Conservation (phyloP, 129 eudicot genomes). For the Silybum marianum region DNA sequence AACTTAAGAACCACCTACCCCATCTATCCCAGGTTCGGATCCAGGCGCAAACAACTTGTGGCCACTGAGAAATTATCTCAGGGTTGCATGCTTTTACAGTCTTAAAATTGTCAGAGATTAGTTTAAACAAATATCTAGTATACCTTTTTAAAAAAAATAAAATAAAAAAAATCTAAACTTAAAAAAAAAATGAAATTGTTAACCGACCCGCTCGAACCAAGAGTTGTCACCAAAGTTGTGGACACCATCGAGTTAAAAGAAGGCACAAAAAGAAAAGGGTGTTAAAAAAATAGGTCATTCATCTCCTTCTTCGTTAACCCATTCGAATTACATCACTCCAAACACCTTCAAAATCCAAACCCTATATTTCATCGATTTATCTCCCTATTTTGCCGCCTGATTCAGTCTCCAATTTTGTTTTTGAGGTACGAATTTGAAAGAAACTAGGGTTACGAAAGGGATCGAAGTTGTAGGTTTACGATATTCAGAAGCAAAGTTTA, state of each 20-base stretch:
- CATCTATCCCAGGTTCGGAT: too few relatives aligned
- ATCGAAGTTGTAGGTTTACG: slow-evolving; percentile 16
- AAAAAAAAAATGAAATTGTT: background rate
- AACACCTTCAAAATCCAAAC: background rate
- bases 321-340: slow-evolving; percentile 15
- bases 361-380: background rate
- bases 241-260: background rate
- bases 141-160: too few relatives aligned
- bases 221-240: background rate
- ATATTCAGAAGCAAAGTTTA: background rate
- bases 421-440: slow-evolving; percentile 14
- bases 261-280: background rate
- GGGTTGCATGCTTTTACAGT: too few relatives aligned
- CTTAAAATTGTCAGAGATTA: too few relatives aligned
- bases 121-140: too few relatives aligned
- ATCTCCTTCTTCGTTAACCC: slow-evolving; percentile 17
- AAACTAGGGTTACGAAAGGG: slow-evolving; percentile 17
- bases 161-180: too few relatives aligned
- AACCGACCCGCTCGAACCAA: background rate
- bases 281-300: slow-evolving; percentile 24
- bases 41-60: too few relatives aligned
- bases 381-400: slow-evolving; percentile 6
- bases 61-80: too few relatives aligned
- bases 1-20: too few relatives aligned
- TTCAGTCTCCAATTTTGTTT: slow-evolving; percentile 1